Conservation (phyloP, 768 basidiomycete species). For the Mycena rebaudengoi region DNA sequence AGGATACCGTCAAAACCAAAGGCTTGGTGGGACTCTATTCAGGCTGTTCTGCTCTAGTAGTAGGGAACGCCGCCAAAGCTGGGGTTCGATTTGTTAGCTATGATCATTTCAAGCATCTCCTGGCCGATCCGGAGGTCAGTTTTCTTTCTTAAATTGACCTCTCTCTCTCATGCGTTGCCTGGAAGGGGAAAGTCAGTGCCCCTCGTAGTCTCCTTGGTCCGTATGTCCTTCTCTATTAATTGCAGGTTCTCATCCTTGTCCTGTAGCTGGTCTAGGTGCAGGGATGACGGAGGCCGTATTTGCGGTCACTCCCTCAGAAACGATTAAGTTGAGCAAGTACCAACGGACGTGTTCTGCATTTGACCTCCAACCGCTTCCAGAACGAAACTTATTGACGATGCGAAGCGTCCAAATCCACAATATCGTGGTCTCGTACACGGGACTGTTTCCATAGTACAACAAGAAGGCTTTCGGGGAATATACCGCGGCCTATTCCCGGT, state of each 20-base stretch:
- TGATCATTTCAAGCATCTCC: constrained; percentile 85
- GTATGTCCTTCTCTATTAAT: constrained; percentile 3
- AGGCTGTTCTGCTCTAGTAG: constrained; percentile 87
- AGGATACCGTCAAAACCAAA: constrained; percentile 74
- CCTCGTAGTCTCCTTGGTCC: constrained; percentile 84
- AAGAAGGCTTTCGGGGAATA: constrained; percentile 86
- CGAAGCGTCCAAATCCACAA: constrained; percentile 83
- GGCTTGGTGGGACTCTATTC: constrained; percentile 92
- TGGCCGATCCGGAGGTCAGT: constrained; percentile 83
- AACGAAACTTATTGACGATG: constrained; percentile 96
- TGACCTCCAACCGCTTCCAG: constrained; percentile 47
- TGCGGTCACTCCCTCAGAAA: constrained; percentile 97
- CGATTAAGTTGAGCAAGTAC: constrained; percentile 92
- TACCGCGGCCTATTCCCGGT: constrained; percentile 96
- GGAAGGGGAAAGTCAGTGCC: constrained; percentile 89
- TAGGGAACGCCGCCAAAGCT: constrained; percentile 93
- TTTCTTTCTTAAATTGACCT: background rate
- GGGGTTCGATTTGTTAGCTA: constrained; percentile 96
- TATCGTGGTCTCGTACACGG: constrained; percentile 92
- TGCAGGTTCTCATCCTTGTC: background rate
- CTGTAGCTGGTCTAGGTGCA: constrained; percentile 79
- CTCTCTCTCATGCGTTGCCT: constrained; percentile 2
- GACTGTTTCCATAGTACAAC: constrained; percentile 76
- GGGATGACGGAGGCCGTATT: constrained; percentile 93
- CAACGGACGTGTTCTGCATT: background rate